Conservation (phyloP, 495 filamentous ascomycete genomes). For the Xylaria cubensis region DNA sequence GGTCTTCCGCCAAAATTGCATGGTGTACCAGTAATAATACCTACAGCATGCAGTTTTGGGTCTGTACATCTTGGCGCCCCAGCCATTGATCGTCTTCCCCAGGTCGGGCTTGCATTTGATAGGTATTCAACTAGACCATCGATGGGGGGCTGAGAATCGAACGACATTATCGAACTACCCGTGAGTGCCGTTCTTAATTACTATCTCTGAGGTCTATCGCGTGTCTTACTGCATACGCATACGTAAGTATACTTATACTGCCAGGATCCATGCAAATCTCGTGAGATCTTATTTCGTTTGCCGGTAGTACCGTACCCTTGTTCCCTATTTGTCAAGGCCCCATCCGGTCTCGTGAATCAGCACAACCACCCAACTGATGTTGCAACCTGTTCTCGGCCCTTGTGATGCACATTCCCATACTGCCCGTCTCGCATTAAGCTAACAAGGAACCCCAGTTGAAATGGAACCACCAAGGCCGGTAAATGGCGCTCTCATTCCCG, state of each 20-base stretch:
- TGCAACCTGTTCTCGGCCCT: conserved; percentile 21
- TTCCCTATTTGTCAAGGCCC: conserved; percentile 23
- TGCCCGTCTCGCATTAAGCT: conserved; percentile 22
- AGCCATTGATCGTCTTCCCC: conserved; percentile 3
- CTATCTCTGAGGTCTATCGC: neutral
- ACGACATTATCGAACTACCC: conserved; percentile 9
- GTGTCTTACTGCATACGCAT: conserved; percentile 2
- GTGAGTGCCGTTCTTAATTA: neutral
- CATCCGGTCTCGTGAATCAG: conserved; percentile 8
- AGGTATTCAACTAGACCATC: neutral
- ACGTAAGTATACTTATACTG: neutral
- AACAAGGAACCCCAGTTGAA: conserved; percentile 23
- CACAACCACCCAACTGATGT: conserved; percentile 16
- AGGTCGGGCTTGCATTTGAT: conserved; percentile 12
- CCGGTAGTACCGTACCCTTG: neutral
- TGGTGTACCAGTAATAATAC: conserved; percentile 19
- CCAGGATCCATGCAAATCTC: conserved; percentile 9
- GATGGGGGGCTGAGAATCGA: conserved; percentile 18
- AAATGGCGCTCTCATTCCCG: conserved; percentile 35
- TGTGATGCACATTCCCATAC: conserved; percentile 8
- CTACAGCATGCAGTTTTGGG: conserved; percentile 17
- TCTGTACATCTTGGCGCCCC: conserved; percentile 19
- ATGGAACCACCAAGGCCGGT: conserved; percentile 33
- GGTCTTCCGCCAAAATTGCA: conserved; percentile 22
- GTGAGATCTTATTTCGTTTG: conserved; percentile 20